Base-by-base conservation (phyloP, 192 early-diverging fungal genomes). In the Linnemannia elongata region DNA sequence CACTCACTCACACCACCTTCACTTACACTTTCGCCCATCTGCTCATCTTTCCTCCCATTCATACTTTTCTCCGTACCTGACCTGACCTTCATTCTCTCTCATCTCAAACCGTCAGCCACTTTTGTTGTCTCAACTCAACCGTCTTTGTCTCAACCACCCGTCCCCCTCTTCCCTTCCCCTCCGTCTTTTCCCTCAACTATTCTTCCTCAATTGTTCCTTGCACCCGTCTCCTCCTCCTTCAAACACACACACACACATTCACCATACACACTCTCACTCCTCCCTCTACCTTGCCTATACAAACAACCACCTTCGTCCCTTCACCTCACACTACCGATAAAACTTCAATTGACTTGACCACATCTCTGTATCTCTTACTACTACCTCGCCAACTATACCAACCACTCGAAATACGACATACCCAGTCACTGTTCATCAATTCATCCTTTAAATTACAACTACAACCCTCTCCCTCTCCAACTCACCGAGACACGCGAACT, bases 101-200 rank as follows among this genome's bases (percentile, higher is more conserved):
- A 72, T 72, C 70, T 72, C 70, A 38, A 71, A 72, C 60, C 60
- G 35, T 66, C 60, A 66, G 60, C 10, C 60, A 33, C 27, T 30
- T 66, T 33, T 66, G 9, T 24, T 15, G 27, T 66, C 60, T 66
- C 27, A 30, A 13, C 60, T 33, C 60, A 66, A 66, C 60, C 30
- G 13, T 66, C n/a, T 27, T 66, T 66, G 60, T 66, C 60, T 66
- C 60, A 66, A 66, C 60, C 70, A 20, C 38, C 20, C 45, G 27
- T 55, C 49, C 35, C 49, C 45, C 41, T 6, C 44, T 30, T 30
- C 6, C 4, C 22, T 22, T 17, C 7, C 36, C 7, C 52, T 75
- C 74, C 54, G 49, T 55, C 35, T 75, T 20, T 9, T 39, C 24
- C 35, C 49, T 35, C 54, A 7, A 2, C n/a, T n/a, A n/a, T n/a